A percentile compares a stretch with the other conserved stretches of the same genome.
Conservation (phyloP, 305 asterid genomes). For the Rubia balearica region DNA sequence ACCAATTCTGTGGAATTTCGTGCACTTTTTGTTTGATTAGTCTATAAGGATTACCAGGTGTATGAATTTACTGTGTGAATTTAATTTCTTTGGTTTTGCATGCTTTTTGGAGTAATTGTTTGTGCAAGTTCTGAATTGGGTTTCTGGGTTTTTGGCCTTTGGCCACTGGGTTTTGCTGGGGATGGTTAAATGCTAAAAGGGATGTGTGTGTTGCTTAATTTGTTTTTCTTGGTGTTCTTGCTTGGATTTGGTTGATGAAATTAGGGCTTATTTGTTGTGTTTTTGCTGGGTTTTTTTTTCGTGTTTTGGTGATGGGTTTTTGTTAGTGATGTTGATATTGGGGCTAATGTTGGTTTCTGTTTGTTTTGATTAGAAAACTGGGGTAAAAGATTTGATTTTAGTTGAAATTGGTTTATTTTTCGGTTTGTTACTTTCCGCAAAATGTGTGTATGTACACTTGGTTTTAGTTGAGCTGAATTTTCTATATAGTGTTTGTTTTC, state of each 20-base stretch:
- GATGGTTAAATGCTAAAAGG: neutral
- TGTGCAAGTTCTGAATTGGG: neutral
- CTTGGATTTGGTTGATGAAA: neutral
- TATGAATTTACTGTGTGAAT: neutral
- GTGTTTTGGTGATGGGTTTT: neutral
- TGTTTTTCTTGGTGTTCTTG: neutral
- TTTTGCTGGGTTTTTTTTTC: neutral
- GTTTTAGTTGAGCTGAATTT: too few species aligned
- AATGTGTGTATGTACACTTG: too few species aligned
- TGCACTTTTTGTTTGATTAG: neutral
- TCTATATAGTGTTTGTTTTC: too few species aligned
- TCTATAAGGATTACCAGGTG: neutral
- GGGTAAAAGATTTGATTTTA: too few species aligned
- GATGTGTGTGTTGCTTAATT: neutral
- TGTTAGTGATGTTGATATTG: neutral
- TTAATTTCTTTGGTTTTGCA: neutral
- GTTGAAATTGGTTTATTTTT: too few species aligned
- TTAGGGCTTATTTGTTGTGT: conserved; percentile 9
- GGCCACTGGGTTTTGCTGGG: neutral
- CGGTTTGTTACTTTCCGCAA: too few species aligned
- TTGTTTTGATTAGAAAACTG: too few species aligned
- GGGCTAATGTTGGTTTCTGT: too few species aligned
- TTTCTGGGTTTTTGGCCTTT: conserved; percentile 9
- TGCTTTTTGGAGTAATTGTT: neutral
- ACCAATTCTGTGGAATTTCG: neutral